phyloP scores from a whole-genome alignment of 2,329 filamentous ascomycete species.

The Penicillium palitans region DNA sequence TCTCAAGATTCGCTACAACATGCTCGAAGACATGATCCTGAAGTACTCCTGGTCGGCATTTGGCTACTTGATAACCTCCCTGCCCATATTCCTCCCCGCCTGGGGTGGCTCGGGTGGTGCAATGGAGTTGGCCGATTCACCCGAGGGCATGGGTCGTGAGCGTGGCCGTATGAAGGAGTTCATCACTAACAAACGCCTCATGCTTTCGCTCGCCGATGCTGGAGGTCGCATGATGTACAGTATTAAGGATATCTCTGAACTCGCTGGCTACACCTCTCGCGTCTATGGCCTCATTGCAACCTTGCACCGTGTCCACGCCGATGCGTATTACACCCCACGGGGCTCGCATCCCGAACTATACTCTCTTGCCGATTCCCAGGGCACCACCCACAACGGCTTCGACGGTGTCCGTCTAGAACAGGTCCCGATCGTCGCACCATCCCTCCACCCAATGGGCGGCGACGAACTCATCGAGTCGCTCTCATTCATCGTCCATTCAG shows the following conservation, averaged over 20 bases:
- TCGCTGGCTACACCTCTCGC: conserved; percentile 92
- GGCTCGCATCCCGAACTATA: conserved; percentile 75
- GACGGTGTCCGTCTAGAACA: conserved; percentile 92
- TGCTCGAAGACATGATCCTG: conserved; percentile 95
- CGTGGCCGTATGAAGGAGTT: conserved; percentile 94
- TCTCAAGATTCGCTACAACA: conserved; percentile 97
- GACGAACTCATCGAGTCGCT: conserved; percentile 88
- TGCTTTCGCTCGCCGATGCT: conserved; percentile 94
- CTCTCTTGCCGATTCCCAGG: conserved; percentile 87
- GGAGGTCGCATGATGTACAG: conserved; percentile 99
- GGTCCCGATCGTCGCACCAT: conserved; percentile 87
- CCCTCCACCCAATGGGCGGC: conserved; percentile 82
- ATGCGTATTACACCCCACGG: conserved; percentile 73
- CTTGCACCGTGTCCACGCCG: conserved; percentile 86
- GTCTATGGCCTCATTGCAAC: conserved; percentile 96
- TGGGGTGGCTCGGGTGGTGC: conserved; percentile 83
- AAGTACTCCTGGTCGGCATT: conserved; percentile 99
- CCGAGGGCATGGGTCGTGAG: conserved; percentile 55
- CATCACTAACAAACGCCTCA: conserved; percentile 97
- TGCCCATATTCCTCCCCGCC: conserved; percentile 90
- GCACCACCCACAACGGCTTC: conserved; percentile 90
- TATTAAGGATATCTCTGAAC: conserved; percentile 94
- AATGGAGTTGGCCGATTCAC: conserved; percentile 59
- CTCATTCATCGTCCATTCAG: conserved; percentile 82
- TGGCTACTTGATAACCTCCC: conserved; percentile 87